Evolutionary conservation across 257 asterid genomes (phyloP).

Genomic region (Solanum bukasovii): DNA sequence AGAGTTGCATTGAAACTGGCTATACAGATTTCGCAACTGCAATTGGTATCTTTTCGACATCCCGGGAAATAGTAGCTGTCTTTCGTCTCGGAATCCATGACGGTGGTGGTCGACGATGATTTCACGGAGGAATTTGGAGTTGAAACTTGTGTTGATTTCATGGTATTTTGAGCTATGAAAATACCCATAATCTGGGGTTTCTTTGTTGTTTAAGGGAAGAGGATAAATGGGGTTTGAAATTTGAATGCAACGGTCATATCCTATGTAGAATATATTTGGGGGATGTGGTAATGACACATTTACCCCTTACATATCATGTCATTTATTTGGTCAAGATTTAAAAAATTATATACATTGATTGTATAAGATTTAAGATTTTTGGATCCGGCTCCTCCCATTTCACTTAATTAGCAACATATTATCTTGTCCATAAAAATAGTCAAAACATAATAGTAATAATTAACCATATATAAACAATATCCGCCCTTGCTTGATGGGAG

Average conservation of each 20-base stretch:
- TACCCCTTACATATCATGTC: neutral
- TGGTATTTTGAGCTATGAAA: conserved; percentile 16
- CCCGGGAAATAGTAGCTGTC: conserved; percentile 64
- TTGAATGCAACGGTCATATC: conserved; percentile 3
- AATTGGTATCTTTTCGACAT: conserved; percentile 75
- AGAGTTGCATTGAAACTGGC: conserved; percentile 81
- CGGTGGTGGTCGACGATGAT: conserved; percentile 30
- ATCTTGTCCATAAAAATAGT: too few species aligned
- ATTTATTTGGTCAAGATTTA: neutral
- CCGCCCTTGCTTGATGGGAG: fast-evolving
- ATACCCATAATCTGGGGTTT: neutral
- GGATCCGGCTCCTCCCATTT: neutral
- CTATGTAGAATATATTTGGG: neutral
- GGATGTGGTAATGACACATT: neutral
- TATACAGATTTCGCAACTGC: conserved; percentile 68
- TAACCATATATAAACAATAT: too few species aligned
- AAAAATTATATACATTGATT: neutral
- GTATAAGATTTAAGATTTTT: too few species aligned
- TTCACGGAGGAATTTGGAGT: conserved; percentile 58
- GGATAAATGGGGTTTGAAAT: neutral
- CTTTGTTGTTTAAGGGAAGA: neutral
- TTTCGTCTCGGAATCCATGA: conserved; percentile 36
- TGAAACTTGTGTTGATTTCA: conserved; percentile 22
- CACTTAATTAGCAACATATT: too few species aligned
- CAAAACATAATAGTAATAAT: too few species aligned